Evolutionary conservation across 2,329 filamentous ascomycete species (phyloP), one percentile per base, ranked within the genome.

Genomic region (Colletotrichum ledebouriae): DNA sequence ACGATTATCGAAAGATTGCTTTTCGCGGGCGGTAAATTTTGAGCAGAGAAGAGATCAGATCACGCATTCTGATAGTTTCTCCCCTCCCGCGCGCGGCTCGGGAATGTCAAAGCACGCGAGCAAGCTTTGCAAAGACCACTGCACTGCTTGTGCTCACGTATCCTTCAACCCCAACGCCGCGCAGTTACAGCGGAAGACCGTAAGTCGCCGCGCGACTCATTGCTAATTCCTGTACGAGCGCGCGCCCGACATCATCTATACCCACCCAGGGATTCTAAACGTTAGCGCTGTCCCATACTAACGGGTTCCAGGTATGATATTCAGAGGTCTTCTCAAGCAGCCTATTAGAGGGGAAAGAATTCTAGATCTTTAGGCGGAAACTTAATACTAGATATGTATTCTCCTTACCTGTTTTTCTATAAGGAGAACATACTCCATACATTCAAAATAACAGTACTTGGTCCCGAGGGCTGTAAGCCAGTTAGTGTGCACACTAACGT

Each of bases 81-180:
- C 6, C n/a, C 15, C n/a, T 25, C 34, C 59, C 60, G 59, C 59
- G 53, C 53, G 64, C 59, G 64, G 64, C 33, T 67, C 64, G 53
- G 52, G 41, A n/a, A 56, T 25, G 17, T 33, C 15, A 47, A 12
- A 22, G 20, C 39, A 13, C 44, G 25, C 25, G 25, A 25, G 25
- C 3, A 22, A 20, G 20, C n/a, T 33, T 29, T 10, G 10, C 25
- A 6, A 13, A 65, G 22, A 33, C 41, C 9, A 7, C n/a, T 10
- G 25, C 9, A 7, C n/a, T 10, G 25, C 41, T 12, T 15, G n/a
- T 64, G 59, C 10, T 67, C 52, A 17, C 39, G 20, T 20, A 53
- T 58, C 53, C 25, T 29, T 6, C 1, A 39, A 11, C 10, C 37
- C 37, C 10, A 13, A 4, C 10, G 37, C 37, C 37, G 10, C 37